Base-by-base conservation (phyloP, 148 eudicot genomes). In the Fagopyrum tataricum region DNA sequence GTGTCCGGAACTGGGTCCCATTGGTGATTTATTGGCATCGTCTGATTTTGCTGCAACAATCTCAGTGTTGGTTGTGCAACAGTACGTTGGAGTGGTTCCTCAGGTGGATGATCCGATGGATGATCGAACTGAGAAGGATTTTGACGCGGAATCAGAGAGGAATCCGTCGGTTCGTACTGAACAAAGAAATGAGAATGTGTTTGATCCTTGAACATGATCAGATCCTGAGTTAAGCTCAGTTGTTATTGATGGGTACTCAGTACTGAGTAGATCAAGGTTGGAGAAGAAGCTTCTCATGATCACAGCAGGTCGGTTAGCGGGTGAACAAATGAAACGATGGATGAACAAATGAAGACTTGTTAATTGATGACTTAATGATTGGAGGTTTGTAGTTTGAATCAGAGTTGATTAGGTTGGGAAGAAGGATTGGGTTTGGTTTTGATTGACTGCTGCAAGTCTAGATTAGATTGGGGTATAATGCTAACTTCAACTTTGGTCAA, bases 1-100 rank as follows among this genome's bases (percentile, higher is more conserved):
- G 82, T 94, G 98, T 71, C 97, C 96, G 1, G 98, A 94, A 74
- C 85, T 94, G 2, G 97, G 99, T 6, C 88, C 92, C 1, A 90
- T 95, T 0, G 99, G 99, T 17, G 97, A 90, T 75, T 42, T 95
- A 62, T 76, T 91, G 70, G 96, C 97, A 12, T 90, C 97, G 0
- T 86, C 97, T 2, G 97, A 91, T 73, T 91, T 95, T 76, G 86
- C 89, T 0, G 76, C 86, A 4, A 84, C 82, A 2, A 84, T 80
- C 53, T 95, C 99, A 0, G 90, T 88, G 61, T 64, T 90, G 55
- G 92, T 90, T 53, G 78, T 90, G 52, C 96, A 90, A 49, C 92
- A 90, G 26, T 88, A 86, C 48, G 75, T 83, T 7, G 87, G 93
- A n/a, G 44, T 74, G 44, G 82, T 79, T 12, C 76, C 77, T 13